Conservation (phyloP, 2,329 filamentous ascomycete genomes). For the Botrytis cinerea region DNA sequence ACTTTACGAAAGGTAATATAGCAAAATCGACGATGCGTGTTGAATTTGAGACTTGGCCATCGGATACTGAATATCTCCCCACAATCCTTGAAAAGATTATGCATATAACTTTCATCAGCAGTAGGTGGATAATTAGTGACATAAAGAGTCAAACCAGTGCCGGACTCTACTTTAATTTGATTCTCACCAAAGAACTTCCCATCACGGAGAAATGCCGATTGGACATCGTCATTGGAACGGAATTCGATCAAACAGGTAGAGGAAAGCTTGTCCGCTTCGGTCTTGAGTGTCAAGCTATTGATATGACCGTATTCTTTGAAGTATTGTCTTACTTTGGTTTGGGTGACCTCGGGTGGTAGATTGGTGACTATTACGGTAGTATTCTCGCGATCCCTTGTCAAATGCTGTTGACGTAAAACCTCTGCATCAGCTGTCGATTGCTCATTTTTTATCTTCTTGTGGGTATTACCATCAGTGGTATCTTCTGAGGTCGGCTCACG, state of each 20-base stretch:
- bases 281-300: conserved; percentile 70
- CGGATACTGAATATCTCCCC: conserved; percentile 84
- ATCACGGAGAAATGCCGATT: conserved; percentile 77
- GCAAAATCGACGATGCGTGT: conserved; percentile 88
- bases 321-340: conserved; percentile 79
- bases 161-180: conserved; percentile 72
- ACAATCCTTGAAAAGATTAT: conserved; percentile 68
- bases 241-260: conserved; percentile 84
- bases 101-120: conserved; percentile 71
- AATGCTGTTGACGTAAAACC: conserved; percentile 44
- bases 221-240: conserved; percentile 74
- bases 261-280: conserved; percentile 60
- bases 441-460: conserved; percentile 64
- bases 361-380: conserved; percentile 80
- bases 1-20: conserved; percentile 84
- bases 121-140: conserved; percentile 85
- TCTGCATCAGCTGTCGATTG: conserved; percentile 43
- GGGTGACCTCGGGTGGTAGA: conserved; percentile 68
- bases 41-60: conserved; percentile 88
- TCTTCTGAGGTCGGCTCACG: conserved; percentile 59
- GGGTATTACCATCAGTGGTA: conserved; percentile 50
- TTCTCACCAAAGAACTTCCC: conserved; percentile 75
- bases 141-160: conserved; percentile 78
- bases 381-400: conserved; percentile 87
- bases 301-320: conserved; percentile 89